Evolutionary conservation across 1,284 basidiomycete genomes (phyloP).

Genomic region (Heterobasidion occidentale): DNA sequence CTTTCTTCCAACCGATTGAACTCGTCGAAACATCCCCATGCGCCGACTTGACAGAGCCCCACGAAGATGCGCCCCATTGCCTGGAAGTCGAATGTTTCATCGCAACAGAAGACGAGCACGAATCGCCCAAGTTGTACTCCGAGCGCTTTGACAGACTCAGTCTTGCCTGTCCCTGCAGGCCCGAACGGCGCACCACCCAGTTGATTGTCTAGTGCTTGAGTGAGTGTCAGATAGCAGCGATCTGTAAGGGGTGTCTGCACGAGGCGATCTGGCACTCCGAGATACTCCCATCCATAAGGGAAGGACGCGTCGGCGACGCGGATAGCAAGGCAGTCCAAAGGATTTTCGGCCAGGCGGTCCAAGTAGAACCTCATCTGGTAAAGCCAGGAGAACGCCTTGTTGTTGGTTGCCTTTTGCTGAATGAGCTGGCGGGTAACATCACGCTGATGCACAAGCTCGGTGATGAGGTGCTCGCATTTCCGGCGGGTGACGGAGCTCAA

Average conservation of each 20-base stretch:
- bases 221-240: slow-evolving; percentile 92
- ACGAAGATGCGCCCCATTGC: slow-evolving; percentile 99
- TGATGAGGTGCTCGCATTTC: slow-evolving; percentile 98
- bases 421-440: slow-evolving; percentile 87
- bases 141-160: slow-evolving; percentile 98
- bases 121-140: slow-evolving; percentile 97
- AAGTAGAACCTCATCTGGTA: slow-evolving; percentile 99
- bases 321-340: slow-evolving; percentile 75
- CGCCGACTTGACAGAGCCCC: slow-evolving; percentile 97
- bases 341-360: slow-evolving; percentile 61
- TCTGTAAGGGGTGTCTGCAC: slow-evolving; percentile 99
- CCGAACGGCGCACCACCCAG: slow-evolving; percentile 97
- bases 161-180: slow-evolving; percentile 99
- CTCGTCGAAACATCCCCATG: slow-evolving; percentile 98
- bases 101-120: slow-evolving; percentile 98
- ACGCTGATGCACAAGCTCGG: slow-evolving; percentile 96
- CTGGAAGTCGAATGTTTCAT: slow-evolving; percentile 99
- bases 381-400: slow-evolving; percentile 85
- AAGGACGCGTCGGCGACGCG: slow-evolving; percentile 90
- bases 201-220: slow-evolving; percentile 92
- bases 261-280: slow-evolving; percentile 93
- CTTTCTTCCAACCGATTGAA: slow-evolving; percentile 98
- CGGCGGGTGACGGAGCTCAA: slow-evolving; percentile 84
- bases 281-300: slow-evolving; percentile 98
- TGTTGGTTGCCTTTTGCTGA: slow-evolving; percentile 54